Evolutionary conservation across 208 protist species (phyloP).

Genomic region (Acanthamoeba culbertsoni): DNA sequence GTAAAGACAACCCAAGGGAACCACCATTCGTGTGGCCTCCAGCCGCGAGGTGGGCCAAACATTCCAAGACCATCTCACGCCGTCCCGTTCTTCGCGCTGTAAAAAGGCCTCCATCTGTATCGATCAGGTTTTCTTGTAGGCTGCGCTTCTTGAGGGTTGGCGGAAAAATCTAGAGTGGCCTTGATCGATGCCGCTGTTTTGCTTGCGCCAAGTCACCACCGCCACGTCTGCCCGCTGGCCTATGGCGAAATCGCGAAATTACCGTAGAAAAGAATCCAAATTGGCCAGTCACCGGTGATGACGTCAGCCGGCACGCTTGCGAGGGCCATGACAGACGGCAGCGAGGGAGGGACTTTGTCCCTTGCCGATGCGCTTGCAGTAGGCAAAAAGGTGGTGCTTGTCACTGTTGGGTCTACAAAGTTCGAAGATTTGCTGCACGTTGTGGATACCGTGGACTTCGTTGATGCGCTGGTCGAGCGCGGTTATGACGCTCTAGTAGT

Average conservation of each 20-base stretch:
- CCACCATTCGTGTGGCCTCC: constrained; percentile 93
- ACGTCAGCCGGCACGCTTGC: background rate
- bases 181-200: background rate
- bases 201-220: background rate
- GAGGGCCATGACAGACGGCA: no score
- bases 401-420: constrained; percentile 19
- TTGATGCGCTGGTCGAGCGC: background rate
- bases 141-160: background rate
- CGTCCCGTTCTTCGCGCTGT: constrained; percentile 82
- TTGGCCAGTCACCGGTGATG: no score
- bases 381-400: background rate
- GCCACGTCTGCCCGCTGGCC: background rate
- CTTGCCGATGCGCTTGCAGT: no score
- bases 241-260: background rate
- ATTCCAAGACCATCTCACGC: constrained; percentile 94
- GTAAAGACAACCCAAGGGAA: constrained; percentile 95
- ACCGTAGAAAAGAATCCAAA: background rate
- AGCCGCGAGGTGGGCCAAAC: constrained; percentile 92
- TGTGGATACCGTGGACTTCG: background rate
- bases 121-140: background rate
- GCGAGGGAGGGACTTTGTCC: no score
- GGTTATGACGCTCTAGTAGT: background rate
- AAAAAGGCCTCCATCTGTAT: constrained; percentile 64
- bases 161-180: background rate
- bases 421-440: constrained; percentile 4